Base-by-base conservation (phyloP, 2,329 filamentous ascomycete species). In the Alternaria brassicicola region DNA sequence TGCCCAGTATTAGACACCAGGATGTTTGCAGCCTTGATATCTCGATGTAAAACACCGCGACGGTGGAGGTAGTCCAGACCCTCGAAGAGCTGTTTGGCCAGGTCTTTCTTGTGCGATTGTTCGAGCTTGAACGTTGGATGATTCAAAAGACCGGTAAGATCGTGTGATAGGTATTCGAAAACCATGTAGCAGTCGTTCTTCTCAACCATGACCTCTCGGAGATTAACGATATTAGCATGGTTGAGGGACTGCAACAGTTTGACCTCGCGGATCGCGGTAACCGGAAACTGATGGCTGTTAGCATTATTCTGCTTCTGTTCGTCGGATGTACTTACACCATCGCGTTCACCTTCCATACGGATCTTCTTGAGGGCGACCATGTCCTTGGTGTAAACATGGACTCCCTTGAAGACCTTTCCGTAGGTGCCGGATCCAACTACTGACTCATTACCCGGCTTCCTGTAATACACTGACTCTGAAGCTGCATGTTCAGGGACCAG, bases 121-220 rank as follows among this genome's bases (percentile, higher is more conserved):
- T 95, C 90, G 13, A 99, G 85, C 59, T 89, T 89, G 79, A 97
- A 99, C 0, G 89, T 90, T 0, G 95, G 95, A 72, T 99, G 95
- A 70, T 98, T 98, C 60, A 99, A 86, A 30, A 99, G 83, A 13
- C 95, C 95, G 3, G 95, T 99, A 60, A 99, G 82, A 76, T 99
- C 95, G 76, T 99, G 95, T 1, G 95, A 94, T 30, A 98, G 84
- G 74, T 99, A 99, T 76, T 99, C 95, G 65, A 99, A 99, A 3
- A 99, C 95, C 95, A 99, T 99, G 79, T 96, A 99, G 77, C 95
- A 99, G 78, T 98, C 93, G 67, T 98, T 98, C 74, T 90, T 91
- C 79, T 99, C 95, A 2, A 99, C 95, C 95, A 99, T 99, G 65
- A 96, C 92, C 79, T 97, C 93, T 65, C 91, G 87, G 17, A 97